Conservation (phyloP, 2,329 filamentous ascomycete species). For the Colletotrichum sp. region DNA sequence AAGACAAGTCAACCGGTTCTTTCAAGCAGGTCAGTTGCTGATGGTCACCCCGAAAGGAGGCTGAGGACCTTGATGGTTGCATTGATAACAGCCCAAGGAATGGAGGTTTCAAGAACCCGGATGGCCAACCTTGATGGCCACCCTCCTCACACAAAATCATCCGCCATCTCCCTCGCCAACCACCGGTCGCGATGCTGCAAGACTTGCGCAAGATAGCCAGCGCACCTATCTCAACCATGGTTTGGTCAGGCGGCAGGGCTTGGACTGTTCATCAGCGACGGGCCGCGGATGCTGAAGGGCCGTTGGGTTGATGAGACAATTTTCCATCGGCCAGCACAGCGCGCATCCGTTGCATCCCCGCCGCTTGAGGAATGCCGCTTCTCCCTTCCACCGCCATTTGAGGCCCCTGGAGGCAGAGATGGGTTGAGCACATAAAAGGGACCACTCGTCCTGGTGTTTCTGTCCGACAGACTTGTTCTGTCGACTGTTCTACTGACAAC, state of each 20-base stretch:
- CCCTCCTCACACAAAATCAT: not conserved
- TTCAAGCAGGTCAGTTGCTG: not conserved
- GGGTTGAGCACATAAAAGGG: conserved; percentile 1
- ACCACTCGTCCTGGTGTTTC: not conserved
- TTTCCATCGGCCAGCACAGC: not conserved
- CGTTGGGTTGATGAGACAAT: conserved; percentile 12
- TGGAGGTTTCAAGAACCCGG: conserved; percentile 8
- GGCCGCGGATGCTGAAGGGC: not conserved
- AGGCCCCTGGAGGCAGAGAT: not conserved
- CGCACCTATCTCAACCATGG: not conserved
- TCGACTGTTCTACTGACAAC: not conserved
- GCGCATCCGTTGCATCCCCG: not conserved
- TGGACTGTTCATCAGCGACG: not conserved
- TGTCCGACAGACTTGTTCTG: not conserved
- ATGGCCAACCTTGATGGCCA: conserved; percentile 24
- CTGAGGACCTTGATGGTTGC: conserved; percentile 21
- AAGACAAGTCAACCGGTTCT: not conserved
- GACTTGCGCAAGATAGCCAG: not conserved
- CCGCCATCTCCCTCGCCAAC: conserved; percentile 1
- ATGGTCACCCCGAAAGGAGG: not conserved
- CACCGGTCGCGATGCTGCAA: not conserved
- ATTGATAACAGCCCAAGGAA: not conserved
- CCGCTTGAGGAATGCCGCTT: not conserved
- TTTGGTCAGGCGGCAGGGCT: not conserved
- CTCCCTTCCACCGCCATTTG: conserved; percentile 14